Evolutionary conservation across 345 rosid species (phyloP).

Genomic region (Excoecaria cochinchinensis): DNA sequence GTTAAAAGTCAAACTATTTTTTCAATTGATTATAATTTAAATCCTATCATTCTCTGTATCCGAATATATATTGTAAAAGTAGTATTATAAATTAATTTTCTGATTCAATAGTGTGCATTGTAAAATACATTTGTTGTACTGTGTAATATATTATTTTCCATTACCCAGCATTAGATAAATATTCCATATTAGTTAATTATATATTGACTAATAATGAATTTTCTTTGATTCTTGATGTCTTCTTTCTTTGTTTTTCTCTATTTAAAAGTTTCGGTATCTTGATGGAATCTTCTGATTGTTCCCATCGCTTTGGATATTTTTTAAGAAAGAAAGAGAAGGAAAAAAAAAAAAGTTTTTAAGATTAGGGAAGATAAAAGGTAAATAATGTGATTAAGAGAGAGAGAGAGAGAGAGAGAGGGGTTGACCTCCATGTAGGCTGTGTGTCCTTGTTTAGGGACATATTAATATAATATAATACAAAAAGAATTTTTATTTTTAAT

Average conservation of each 20-base stretch:
- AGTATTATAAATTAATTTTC: no score
- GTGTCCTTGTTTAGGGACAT: conserved; percentile 25
- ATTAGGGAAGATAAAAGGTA: conserved; percentile 2
- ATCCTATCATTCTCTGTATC: no score
- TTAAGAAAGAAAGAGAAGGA: background rate
- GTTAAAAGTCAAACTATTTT: no score
- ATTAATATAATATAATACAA: background rate
- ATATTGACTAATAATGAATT: background rate
- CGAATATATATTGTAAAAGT: no score
- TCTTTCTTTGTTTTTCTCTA: background rate
- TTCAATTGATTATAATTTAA: no score
- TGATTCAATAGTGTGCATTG: no score
- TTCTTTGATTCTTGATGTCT: conserved; percentile 12
- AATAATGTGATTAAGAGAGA: background rate
- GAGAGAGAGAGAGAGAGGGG: background rate
- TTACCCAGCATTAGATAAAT: background rate
- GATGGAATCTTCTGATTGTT: conserved; percentile 31
- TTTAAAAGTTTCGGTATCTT: conserved; percentile 19
- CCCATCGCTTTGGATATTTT: conserved; percentile 15
- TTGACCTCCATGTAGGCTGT: conserved; percentile 25
- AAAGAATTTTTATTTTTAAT: no score
- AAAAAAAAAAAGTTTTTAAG: background rate
- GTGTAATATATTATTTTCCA: no score
- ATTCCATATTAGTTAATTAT: background rate
- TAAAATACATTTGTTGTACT: no score